A percentile compares a stretch with the other conserved stretches of the same genome.
These are phyloP conservation scores for Debaryomyces robertsiae DNA, from an alignment of 1,139 yeast genomes.

Conservation along the genomic window DNA sequence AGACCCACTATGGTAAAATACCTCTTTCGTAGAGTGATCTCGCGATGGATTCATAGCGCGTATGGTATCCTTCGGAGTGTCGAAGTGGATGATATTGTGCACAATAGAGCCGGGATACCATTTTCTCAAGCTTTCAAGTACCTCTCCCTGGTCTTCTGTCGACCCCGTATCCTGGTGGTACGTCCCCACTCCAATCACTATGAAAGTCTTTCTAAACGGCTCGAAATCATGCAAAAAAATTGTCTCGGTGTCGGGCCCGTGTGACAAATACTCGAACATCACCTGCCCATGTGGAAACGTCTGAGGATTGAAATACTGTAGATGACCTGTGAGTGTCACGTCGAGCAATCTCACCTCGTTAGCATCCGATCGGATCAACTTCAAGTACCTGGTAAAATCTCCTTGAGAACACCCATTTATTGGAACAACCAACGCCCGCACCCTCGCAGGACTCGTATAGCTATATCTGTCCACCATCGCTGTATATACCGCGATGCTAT, in stretches of 20 bases:
- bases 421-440: conserved; percentile 73
- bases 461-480: conserved; percentile 25
- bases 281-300: conserved; percentile 79
- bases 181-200: conserved; percentile 64
- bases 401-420: conserved; percentile 52
- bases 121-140: conserved; percentile 20
- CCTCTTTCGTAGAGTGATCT: conserved; percentile 25
- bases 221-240: conserved; percentile 83
- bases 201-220: conserved; percentile 76
- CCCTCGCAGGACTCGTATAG: conserved; percentile 59
- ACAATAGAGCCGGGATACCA: conserved; percentile 61
- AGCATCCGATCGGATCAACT: conserved; percentile 46
- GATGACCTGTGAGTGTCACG: conserved; percentile 62
- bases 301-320: conserved; percentile 74
- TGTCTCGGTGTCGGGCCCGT: conserved; percentile 56
- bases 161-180: conserved; percentile 30
- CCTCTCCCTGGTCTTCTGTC: conserved; percentile 7
- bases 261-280: conserved; percentile 55
- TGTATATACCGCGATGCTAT: background rate
- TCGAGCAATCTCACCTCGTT: conserved; percentile 73
- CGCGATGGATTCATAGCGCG: conserved; percentile 19
- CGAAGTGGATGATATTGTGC: conserved; percentile 64
- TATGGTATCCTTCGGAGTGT: conserved; percentile 40
- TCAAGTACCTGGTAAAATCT: conserved; percentile 51
- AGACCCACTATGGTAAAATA: conserved; percentile 29